Conservation (phyloP, 257 asterid genomes). For the Datura wrightii region DNA sequence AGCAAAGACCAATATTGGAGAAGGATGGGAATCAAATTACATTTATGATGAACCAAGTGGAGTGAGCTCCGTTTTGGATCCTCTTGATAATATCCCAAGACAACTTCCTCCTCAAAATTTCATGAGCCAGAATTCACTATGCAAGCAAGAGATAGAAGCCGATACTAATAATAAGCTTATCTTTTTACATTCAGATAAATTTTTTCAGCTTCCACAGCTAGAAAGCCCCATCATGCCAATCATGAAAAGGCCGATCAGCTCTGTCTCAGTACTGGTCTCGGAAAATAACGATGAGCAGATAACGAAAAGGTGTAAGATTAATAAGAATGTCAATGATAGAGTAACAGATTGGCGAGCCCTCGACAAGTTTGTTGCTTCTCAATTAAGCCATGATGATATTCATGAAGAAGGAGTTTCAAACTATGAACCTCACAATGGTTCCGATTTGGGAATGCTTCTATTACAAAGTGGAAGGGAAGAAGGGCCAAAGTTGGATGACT, state of each 20-base stretch:
- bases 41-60: slow-evolving; percentile 47
- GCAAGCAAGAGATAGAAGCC: slow-evolving; percentile 57
- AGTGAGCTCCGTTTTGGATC: slow-evolving; percentile 39
- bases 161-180: neutral
- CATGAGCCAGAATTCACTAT: slow-evolving; percentile 39
- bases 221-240: slow-evolving; percentile 53
- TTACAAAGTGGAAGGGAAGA: slow-evolving; percentile 51
- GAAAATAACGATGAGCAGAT: neutral
- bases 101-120: slow-evolving; percentile 31
- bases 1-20: slow-evolving; percentile 39
- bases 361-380: slow-evolving; percentile 76
- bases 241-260: slow-evolving; percentile 36
- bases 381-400: slow-evolving; percentile 63
- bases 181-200: slow-evolving; percentile 40
- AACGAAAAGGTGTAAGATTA: neutral
- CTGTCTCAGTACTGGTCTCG: neutral
- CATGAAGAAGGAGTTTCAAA: slow-evolving; percentile 28
- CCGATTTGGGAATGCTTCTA: slow-evolving; percentile 52
- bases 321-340: slow-evolving; percentile 40
- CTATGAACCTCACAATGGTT: slow-evolving; percentile 36
- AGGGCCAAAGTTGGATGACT: slow-evolving; percentile 46
- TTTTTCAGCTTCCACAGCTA: slow-evolving; percentile 58
- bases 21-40: slow-evolving; percentile 58
- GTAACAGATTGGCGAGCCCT: slow-evolving; percentile 70
- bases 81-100: slow-evolving; percentile 41